Evolutionary conservation across 805 yeast species (phyloP), one percentile per base, ranked within the genome.

Genomic region (Kluyveromyces nonfermentans): DNA sequence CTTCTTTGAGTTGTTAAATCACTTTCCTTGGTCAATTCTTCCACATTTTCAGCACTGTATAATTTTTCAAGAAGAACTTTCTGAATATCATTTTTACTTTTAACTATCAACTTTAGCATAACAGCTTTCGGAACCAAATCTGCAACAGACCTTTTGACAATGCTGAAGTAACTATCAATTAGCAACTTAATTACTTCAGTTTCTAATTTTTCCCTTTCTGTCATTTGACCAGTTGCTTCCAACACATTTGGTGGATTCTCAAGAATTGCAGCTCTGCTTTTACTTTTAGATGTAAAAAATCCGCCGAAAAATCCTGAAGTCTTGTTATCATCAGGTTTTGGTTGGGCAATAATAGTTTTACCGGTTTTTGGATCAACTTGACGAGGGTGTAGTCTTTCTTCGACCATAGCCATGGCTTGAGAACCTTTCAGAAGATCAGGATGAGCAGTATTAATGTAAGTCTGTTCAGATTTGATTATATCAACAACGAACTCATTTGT

Each of bases 191-290:
- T 93, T 33, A 93, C 97, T 61, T 93, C 98, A 1, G 97, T 90
- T 66, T 93, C 98, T 78, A 85, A 82, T 19, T 90, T 79, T 69
- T 93, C 98, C 54, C 97, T 81, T 64, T 93, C 98, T 15, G 95
- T 80, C 85, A 93, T 69, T 44, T 70, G 71, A 40, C 97, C 96
- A 17, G 90, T 79, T 7, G 97, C 97, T 64, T 89, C 83, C 58
- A 90, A 77, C 5, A 88, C 89, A 31, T 95, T 79, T 35, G 98
- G 98, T 40, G 98, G 98, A 2, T 97, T 90, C 66, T 90, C 98
- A 90, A 90, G 85, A 16, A 86, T 80, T 22, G 94, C 97, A 56
- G 89, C 73, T 67, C 93, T 82, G 75, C 89, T 89, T 69, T 89
- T 93, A 64, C 87, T 87, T 68, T 88, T 89, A 4, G 90, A 77